These are phyloP conservation scores for Pterulicium gracile DNA, from an alignment of 1,284 basidiomycete genomes.

Conservation along the genomic window DNA sequence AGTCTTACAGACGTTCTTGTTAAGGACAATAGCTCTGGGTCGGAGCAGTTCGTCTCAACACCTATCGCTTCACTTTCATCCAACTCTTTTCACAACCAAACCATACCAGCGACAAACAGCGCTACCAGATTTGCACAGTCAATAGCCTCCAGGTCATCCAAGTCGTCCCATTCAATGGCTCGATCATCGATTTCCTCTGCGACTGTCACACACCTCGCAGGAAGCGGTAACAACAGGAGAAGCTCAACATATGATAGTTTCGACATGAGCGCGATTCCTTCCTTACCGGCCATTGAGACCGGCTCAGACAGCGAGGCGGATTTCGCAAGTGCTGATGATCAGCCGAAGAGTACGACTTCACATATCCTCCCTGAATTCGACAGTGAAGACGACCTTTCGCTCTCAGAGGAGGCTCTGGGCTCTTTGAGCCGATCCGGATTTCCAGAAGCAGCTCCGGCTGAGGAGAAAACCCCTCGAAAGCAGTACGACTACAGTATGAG, in stretches of 20 bases:
- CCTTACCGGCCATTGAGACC: constrained; percentile 29
- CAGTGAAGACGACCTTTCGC: constrained; percentile 29
- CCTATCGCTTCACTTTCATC: constrained; percentile 62
- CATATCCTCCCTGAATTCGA: constrained; percentile 35
- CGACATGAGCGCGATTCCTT: constrained; percentile 46
- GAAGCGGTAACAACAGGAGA: background rate
- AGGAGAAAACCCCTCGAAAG: constrained; percentile 36
- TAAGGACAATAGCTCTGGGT: constrained; percentile 17
- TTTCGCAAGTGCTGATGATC: constrained; percentile 24
- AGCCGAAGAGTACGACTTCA: constrained; percentile 38
- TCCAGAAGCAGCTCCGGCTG: constrained; percentile 21
- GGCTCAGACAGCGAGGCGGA: constrained; percentile 13
- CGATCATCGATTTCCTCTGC: constrained; percentile 15
- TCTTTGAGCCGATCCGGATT: constrained; percentile 48
- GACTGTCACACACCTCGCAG: constrained; percentile 14
- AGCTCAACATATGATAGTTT: constrained; percentile 32
- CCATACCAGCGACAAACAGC: constrained; percentile 44
- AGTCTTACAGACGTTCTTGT: constrained; percentile 12
- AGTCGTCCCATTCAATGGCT: constrained; percentile 22
- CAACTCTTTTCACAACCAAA: constrained; percentile 33
- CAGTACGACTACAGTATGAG: constrained; percentile 52
- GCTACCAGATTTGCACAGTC: constrained; percentile 66
- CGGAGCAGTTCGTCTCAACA: constrained; percentile 14
- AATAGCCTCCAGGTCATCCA: constrained; percentile 37
- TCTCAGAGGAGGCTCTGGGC: constrained; percentile 43